A percentile compares a stretch with the other conserved stretches of the same genome.
Conservation (phyloP, 2,329 filamentous ascomycete species). For the Penicillium digitatum region DNA sequence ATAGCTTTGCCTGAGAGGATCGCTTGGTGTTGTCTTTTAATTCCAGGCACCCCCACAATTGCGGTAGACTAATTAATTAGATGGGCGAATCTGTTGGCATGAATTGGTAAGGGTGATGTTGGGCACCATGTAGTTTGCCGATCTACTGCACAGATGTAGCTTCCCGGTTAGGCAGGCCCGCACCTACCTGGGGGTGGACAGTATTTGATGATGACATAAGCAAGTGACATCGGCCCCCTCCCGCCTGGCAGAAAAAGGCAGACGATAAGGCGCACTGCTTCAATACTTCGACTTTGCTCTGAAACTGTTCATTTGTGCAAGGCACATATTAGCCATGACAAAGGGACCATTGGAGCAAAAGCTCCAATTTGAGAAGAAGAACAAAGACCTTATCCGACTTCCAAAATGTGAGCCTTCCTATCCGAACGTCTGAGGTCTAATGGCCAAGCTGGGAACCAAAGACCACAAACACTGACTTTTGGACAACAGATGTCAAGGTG, state of each 20-base stretch:
- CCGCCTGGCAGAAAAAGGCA: slow-evolving; percentile 17
- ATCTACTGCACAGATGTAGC: background rate
- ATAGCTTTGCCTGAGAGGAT: slow-evolving; percentile 21
- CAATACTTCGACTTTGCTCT: background rate
- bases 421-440: background rate
- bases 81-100: background rate
- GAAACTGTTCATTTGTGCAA: background rate
- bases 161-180: background rate
- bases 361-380: slow-evolving; percentile 41
- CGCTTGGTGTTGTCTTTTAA: slow-evolving; percentile 32
- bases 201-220: slow-evolving; percentile 2
- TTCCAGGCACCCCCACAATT: background rate
- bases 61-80: too few species aligned
- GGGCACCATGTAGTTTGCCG: background rate
- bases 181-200: background rate
- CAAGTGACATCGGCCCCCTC: background rate
- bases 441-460: background rate
- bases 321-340: slow-evolving; percentile 14
- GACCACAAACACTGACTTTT: slow-evolving; percentile 6
- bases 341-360: slow-evolving; percentile 24
- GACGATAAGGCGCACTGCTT: slow-evolving; percentile 11
- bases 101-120: background rate
- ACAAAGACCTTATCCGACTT: slow-evolving; percentile 34
- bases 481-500: slow-evolving; percentile 44
- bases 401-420: slow-evolving; percentile 33